Base-by-base conservation (phyloP, 176 grass and related monocot species). In the Aegilops umbellulata region DNA sequence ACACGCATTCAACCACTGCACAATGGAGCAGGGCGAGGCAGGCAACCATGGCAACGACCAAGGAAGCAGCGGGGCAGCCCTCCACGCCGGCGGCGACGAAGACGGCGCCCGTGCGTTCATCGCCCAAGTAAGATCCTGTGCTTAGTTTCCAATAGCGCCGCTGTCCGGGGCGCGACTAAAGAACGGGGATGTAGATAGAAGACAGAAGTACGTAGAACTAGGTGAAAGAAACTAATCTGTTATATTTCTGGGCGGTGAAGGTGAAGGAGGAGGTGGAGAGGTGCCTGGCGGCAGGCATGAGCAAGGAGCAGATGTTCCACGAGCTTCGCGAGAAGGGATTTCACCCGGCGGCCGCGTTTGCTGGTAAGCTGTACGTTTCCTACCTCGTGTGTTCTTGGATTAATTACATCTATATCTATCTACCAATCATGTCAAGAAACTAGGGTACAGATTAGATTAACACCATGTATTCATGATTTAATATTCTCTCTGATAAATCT, bases 261-360 rank as follows among this genome's bases (percentile, higher is more conserved):
- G 78, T 80, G 11, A 80, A 80, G 60, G 36, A 44, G 58, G 78
- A 80, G 36, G 14, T 80, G 23, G 60, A 65, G 60, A 80, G 60
- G 22, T 80, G 78, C 25, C 60, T 65, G 60, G 24, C 3, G 78
- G 60, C 36, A 65, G 78, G 60, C 78, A 80, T 46, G 78, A 80
- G 9, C 78, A 65, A 80, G 24, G 78, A 65, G 36, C 15, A 65
- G 78, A 65, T 80, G 78, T 80, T 80, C 60, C 60, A 60, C 3
- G 60, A 29, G 24, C 78, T 80, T 13, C 78, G 36, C 9, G 60
- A 29, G 24, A 80, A 65, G 58, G 78, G 78, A 8, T 41, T 63
- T 13, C 78, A 80, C 36, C 58, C 61, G 5, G 78, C 60, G 1
- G 25, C 10, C 36, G 17, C 36, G 2, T 80, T 44, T 80, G 78